phyloP scores from a whole-genome alignment of 202 grass and related monocot species.

The Bolboschoenoplectus hybrid region DNA sequence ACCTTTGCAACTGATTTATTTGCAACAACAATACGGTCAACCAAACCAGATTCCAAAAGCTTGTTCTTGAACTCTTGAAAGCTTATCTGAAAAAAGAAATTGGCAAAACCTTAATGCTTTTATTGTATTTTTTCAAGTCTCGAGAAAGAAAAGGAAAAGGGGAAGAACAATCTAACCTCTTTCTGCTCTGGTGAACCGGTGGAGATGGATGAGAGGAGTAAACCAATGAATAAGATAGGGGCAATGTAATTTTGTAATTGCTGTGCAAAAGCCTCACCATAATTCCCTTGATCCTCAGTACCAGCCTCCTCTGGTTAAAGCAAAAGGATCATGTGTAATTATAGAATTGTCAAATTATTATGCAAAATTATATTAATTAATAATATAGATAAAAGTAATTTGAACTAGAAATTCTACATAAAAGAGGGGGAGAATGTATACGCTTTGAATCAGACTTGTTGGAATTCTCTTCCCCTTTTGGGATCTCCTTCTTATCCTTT shows the following conservation, averaged over 20 bases:
- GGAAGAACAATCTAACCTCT: conserved; percentile 64
- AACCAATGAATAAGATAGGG: conserved; percentile 59
- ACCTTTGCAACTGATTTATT: conserved; percentile 90
- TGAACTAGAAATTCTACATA: not conserved
- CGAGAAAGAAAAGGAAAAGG: conserved; percentile 13
- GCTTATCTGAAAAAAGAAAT: conserved; percentile 64
- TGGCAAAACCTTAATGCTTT: conserved; percentile 27
- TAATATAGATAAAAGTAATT: not conserved
- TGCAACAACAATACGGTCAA: conserved; percentile 80
- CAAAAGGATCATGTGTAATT: conserved; percentile 20
- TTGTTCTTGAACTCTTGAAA: conserved; percentile 97
- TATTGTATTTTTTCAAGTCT: conserved; percentile 32
- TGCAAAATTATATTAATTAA: conserved; percentile 12
- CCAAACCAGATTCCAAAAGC: conserved; percentile 81
- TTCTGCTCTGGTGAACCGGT: conserved; percentile 46
- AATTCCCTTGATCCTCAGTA: conserved; percentile 59
- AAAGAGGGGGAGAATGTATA: conserved; percentile 38
- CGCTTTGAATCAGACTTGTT: conserved; percentile 70
- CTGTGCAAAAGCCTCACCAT: conserved; percentile 48
- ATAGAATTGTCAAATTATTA: conserved; percentile 12
- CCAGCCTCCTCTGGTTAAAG: conserved; percentile 52
- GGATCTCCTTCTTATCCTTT: conserved; percentile 69
- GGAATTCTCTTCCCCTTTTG: conserved; percentile 54
- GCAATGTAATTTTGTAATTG: conserved; percentile 61
- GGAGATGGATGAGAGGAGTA: conserved; percentile 59